Evolutionary conservation across 495 filamentous ascomycete species (phyloP).

Genomic region (Trichocladium uniseriatum): DNA sequence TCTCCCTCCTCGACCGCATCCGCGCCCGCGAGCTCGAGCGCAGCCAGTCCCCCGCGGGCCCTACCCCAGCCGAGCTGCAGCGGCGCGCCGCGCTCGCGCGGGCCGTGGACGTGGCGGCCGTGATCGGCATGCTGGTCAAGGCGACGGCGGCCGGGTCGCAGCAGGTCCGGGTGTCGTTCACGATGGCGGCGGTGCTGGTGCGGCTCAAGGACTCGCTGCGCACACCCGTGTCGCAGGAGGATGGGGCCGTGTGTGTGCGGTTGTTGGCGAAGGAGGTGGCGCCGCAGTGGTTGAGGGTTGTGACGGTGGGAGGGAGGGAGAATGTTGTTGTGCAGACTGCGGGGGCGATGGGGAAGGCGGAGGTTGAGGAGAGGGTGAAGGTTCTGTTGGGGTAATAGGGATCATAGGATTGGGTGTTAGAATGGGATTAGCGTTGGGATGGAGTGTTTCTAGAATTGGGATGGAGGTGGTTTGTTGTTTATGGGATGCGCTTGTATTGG

Average conservation of each 20-base stretch:
- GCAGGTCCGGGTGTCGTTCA: constrained; percentile 44
- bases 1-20: constrained; percentile 53
- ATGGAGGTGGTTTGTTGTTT: neutral
- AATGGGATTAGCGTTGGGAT: too few relatives aligned
- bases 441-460: too few relatives aligned
- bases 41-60: constrained; percentile 30
- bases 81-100: constrained; percentile 51
- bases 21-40: constrained; percentile 47
- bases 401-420: neutral
- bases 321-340: constrained; percentile 49
- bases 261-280: constrained; percentile 50
- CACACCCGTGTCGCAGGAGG: constrained; percentile 51
- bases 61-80: constrained; percentile 40
- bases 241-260: constrained; percentile 46
- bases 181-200: constrained; percentile 49
- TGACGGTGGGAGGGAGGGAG: constrained; percentile 45
- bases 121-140: constrained; percentile 49
- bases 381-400: constrained; percentile 23
- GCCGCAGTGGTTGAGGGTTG: constrained; percentile 52
- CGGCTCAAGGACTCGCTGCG: constrained; percentile 53
- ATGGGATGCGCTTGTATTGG: too few relatives aligned
- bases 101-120: constrained; percentile 49
- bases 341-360: constrained; percentile 31
- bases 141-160: constrained; percentile 26
- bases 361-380: constrained; percentile 37